Percentiles rank a stretch among this genome's conserved stretches.
These are phyloP conservation scores for Nothophoma quercina DNA, from an alignment of 2,329 filamentous ascomycete species.

Conservation along the genomic window DNA sequence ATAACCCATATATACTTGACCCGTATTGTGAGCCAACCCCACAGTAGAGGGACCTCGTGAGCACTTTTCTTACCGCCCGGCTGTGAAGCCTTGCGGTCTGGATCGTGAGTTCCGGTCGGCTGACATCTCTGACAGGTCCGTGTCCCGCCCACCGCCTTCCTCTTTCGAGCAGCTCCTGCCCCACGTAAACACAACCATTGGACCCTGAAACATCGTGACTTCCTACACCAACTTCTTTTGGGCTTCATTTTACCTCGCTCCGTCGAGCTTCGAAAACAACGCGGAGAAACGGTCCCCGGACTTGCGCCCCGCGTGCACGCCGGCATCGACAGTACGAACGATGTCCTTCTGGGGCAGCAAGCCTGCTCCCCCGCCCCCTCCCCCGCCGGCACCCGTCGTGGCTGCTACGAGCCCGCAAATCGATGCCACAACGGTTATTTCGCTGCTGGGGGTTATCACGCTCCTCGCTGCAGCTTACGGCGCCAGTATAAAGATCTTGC, in stretches of 20 bases:
- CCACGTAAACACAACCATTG: constrained; percentile 27
- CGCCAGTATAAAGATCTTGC: constrained; percentile 59
- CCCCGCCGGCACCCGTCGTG: constrained; percentile 64
- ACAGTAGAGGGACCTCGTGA: constrained; percentile 26
- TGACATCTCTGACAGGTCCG: constrained; percentile 12
- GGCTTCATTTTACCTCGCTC: constrained; percentile 3
- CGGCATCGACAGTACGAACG: constrained; percentile 5
- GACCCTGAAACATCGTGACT: constrained; percentile 26
- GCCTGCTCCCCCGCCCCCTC: constrained; percentile 60
- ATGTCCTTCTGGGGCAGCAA: constrained; percentile 38
- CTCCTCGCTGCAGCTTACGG: constrained; percentile 63
- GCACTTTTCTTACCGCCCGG: constrained; percentile 20
- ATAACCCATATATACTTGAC: constrained; percentile 21
- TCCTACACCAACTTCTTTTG: constrained; percentile 18
- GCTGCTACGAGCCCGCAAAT: constrained; percentile 58
- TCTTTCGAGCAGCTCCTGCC: constrained; percentile 20
- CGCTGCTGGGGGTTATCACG: constrained; percentile 61
- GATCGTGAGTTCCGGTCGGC: constrained; percentile 39
- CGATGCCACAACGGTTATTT: constrained; percentile 61
- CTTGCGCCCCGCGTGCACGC: constrained; percentile 10
- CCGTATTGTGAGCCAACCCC: constrained; percentile 17
- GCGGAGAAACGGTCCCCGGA: constrained; percentile 10
- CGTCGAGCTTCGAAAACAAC: constrained; percentile 2
- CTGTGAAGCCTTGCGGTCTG: constrained; percentile 34
- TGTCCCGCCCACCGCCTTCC: constrained; percentile 36